A percentile compares a stretch with the other conserved stretches of the same genome.
These are phyloP conservation scores for Pyrenophora tritici-repentis DNA, from an alignment of 2,329 filamentous ascomycete species.

Conservation along the genomic window DNA sequence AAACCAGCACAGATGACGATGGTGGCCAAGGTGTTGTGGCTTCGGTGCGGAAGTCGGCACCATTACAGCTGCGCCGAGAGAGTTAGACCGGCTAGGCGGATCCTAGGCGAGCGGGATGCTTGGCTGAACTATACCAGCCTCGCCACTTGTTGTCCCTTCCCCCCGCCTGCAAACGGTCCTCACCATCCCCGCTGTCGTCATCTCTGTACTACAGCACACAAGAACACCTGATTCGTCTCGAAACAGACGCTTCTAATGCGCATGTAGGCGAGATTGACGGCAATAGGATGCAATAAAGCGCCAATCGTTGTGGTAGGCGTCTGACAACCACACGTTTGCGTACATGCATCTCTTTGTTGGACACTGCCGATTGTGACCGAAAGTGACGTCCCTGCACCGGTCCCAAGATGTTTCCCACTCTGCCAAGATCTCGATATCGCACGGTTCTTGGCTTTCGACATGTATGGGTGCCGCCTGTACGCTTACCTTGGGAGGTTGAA, in stretches of 20 bases:
- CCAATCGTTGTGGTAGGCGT: slow-evolving; percentile 8
- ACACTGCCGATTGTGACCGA: slow-evolving; percentile 26
- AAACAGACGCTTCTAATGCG: background rate
- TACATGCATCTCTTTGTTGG: slow-evolving; percentile 20
- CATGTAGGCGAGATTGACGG: background rate
- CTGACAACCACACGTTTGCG: slow-evolving; percentile 9
- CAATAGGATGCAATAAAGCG: background rate
- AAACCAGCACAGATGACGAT: slow-evolving; percentile 24
- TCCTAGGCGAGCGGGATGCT: slow-evolving; percentile 19
- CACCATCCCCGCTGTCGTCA: slow-evolving; percentile 8
- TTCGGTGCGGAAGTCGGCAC: slow-evolving; percentile 22
- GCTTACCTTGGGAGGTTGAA: slow-evolving; percentile 10
- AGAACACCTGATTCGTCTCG: background rate
- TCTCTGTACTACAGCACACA: background rate
- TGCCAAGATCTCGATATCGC: slow-evolving; percentile 36
- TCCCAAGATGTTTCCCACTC: slow-evolving; percentile 33
- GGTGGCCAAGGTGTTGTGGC: slow-evolving; percentile 2
- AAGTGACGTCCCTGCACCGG: slow-evolving; percentile 32
- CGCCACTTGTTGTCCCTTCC: slow-evolving; percentile 5
- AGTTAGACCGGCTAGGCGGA: slow-evolving; percentile 25
- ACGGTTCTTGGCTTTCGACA: slow-evolving; percentile 37
- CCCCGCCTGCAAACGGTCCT: slow-evolving; percentile 3
- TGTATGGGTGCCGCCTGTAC: slow-evolving; percentile 28
- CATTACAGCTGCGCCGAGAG: slow-evolving; percentile 15
- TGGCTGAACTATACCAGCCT: slow-evolving; percentile 1